A percentile compares a stretch with the other conserved stretches of the same genome.
phyloP scores from a whole-genome alignment of 2,329 filamentous ascomycete genomes.

The Cercospora citrullina region DNA sequence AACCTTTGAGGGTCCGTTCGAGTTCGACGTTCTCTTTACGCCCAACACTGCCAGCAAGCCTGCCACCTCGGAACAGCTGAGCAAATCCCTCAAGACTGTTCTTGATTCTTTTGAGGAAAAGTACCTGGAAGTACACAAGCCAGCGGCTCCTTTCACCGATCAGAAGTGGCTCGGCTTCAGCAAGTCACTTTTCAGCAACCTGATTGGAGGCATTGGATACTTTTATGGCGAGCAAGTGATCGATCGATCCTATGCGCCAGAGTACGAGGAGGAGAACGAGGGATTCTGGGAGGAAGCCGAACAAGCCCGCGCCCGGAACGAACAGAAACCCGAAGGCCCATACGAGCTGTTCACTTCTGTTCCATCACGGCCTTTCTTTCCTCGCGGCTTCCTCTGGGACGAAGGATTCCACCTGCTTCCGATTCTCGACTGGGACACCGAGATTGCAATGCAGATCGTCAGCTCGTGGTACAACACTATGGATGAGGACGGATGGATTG shows the following conservation, averaged over 20 bases:
- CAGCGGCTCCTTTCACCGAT: constrained; percentile 72
- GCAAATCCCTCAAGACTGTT: constrained; percentile 65
- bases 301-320: constrained; percentile 68
- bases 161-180: constrained; percentile 76
- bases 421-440: constrained; percentile 90
- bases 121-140: constrained; percentile 70
- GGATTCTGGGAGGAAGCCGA: constrained; percentile 93
- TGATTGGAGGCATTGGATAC: constrained; percentile 91
- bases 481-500: constrained; percentile 97
- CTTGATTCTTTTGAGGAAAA: constrained; percentile 70
- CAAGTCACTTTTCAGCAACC: constrained; percentile 88
- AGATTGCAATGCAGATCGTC: constrained; percentile 81
- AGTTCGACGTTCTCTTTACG: constrained; percentile 88
- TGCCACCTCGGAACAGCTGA: constrained; percentile 59
- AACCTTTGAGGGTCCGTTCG: constrained; percentile 83
- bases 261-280: constrained; percentile 94
- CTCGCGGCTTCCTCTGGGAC: constrained; percentile 94
- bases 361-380: constrained; percentile 93
- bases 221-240: constrained; percentile 88
- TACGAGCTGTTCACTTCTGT: constrained; percentile 88
- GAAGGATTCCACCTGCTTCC: constrained; percentile 94
- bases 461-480: constrained; percentile 95
- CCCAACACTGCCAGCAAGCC: constrained; percentile 60
- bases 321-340: constrained; percentile 73
- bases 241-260: constrained; percentile 85